phyloP scores from a whole-genome alignment of 1,284 basidiomycete species.

The Rhizoctonia solani region DNA sequence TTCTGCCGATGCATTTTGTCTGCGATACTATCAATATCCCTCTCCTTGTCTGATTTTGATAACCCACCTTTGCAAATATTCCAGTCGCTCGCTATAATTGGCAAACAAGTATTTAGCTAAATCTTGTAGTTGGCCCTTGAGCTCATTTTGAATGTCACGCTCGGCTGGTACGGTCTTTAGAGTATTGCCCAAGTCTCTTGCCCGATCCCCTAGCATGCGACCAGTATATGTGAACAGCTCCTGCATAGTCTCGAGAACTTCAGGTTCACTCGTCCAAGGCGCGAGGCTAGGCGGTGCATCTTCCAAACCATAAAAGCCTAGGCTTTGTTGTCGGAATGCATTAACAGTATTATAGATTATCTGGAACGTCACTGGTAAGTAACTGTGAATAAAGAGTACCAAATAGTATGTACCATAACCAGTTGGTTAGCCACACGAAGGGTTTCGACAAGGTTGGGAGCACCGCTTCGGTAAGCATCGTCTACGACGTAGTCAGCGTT shows the following conservation, averaged over 20 bases:
- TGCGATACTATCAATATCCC: not conserved
- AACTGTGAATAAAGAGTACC: not conserved
- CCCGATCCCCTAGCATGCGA: slow-evolving; percentile 51
- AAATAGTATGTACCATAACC: slow-evolving; percentile 57
- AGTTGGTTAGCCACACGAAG: slow-evolving; percentile 76
- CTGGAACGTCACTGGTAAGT: not conserved
- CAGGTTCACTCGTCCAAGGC: slow-evolving; percentile 81
- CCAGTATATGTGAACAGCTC: slow-evolving; percentile 74
- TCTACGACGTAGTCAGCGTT: slow-evolving; percentile 42
- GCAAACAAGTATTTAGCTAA: slow-evolving; percentile 48
- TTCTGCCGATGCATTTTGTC: slow-evolving; percentile 34
- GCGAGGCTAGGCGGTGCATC: slow-evolving; percentile 61
- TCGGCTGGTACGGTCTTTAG: slow-evolving; percentile 37
- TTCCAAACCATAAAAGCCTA: slow-evolving; percentile 71
- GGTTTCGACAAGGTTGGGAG: slow-evolving; percentile 51
- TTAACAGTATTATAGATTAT: not conserved
- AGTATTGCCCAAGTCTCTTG: slow-evolving; percentile 52
- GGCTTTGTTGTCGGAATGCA: slow-evolving; percentile 70
- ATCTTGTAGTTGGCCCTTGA: slow-evolving; percentile 47
- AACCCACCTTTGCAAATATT: slow-evolving; percentile 44
- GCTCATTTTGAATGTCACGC: slow-evolving; percentile 43
- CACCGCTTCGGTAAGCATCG: slow-evolving; percentile 40
- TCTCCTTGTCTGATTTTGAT: not conserved
- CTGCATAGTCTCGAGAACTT: slow-evolving; percentile 70
- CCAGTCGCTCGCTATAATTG: slow-evolving; percentile 47